Evolutionary conservation across 2,329 filamentous ascomycete genomes (phyloP).

Genomic region (Trichoderma sp.): DNA sequence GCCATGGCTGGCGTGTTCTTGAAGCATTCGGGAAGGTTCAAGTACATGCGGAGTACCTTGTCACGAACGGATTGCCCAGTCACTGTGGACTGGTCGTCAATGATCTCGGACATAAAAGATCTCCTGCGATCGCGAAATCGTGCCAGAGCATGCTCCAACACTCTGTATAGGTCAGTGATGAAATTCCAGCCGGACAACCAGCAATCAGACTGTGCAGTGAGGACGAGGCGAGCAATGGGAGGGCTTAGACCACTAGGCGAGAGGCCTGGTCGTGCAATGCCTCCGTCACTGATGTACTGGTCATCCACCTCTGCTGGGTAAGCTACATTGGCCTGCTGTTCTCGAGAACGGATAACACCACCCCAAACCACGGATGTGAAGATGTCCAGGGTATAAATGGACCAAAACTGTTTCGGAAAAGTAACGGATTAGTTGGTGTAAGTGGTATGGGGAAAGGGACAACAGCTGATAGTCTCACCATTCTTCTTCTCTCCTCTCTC

Average conservation of each 20-base stretch:
- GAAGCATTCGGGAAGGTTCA: conserved; percentile 30
- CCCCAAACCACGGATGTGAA: conserved; percentile 53
- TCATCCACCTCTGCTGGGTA: conserved; percentile 38
- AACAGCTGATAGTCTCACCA: conserved; percentile 34
- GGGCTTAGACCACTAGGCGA: conserved; percentile 8
- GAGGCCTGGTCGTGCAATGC: conserved; percentile 4
- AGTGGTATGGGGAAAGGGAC: not conserved
- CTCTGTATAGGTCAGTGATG: conserved; percentile 54
- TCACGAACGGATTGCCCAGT: conserved; percentile 25
- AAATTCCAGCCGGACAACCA: conserved; percentile 60
- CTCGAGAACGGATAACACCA: conserved; percentile 26
- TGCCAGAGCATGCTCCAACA: conserved; percentile 51
- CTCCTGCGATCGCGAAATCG: conserved; percentile 25
- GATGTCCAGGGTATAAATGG: conserved; percentile 56
- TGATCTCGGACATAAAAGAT: conserved; percentile 26
- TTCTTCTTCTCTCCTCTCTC: conserved; percentile 44
- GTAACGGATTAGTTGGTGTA: not conserved
- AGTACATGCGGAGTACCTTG: conserved; percentile 29
- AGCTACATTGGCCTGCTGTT: conserved; percentile 27
- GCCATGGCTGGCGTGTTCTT: conserved; percentile 30
- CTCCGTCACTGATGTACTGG: conserved; percentile 38
- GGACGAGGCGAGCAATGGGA: conserved; percentile 6
- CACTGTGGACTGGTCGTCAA: conserved; percentile 23
- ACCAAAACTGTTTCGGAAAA: conserved; percentile 45
- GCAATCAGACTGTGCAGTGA: conserved; percentile 26